Conservation (phyloP, 139 green algal species). For the Asterochloris sp. region DNA sequence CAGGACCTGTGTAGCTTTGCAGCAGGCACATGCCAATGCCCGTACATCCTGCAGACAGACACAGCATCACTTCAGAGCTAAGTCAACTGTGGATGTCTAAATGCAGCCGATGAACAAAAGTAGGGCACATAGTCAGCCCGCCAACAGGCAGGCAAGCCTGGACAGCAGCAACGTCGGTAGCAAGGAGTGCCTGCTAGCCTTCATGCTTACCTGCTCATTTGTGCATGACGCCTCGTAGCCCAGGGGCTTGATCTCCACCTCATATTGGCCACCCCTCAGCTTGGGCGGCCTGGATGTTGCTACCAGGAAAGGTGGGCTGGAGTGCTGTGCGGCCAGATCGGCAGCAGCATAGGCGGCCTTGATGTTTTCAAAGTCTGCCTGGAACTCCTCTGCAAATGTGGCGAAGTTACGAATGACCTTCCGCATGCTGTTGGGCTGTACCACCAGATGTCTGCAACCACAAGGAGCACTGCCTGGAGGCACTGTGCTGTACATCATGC, state of each 20-base stretch:
- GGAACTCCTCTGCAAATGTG: neutral
- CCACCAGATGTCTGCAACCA: neutral
- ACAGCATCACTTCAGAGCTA: neutral
- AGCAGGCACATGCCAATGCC: constrained; percentile 1
- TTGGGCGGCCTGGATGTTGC: too few relatives aligned
- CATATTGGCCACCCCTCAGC: too few relatives aligned
- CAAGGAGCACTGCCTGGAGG: too few relatives aligned
- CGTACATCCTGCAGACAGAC: constrained; percentile 7
- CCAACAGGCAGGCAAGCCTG: neutral
- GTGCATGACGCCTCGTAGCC: neutral
- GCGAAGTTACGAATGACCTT: neutral
- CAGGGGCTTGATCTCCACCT: neutral
- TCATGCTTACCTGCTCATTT: constrained; percentile 9
- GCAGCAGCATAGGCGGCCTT: neutral
- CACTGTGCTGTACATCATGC: too few relatives aligned
- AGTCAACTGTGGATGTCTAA: neutral
- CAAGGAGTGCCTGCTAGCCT: neutral
- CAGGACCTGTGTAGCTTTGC: neutral
- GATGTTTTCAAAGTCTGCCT: neutral
- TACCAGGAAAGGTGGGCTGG: too few relatives aligned
- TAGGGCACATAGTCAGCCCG: neutral
- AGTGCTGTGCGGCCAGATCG: too few relatives aligned
- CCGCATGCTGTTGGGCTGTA: neutral
- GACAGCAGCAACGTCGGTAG: neutral
- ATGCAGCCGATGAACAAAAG: neutral